phyloP scores from a whole-genome alignment of 169 alveolate genomes.

The Eimeria zaria region DNA sequence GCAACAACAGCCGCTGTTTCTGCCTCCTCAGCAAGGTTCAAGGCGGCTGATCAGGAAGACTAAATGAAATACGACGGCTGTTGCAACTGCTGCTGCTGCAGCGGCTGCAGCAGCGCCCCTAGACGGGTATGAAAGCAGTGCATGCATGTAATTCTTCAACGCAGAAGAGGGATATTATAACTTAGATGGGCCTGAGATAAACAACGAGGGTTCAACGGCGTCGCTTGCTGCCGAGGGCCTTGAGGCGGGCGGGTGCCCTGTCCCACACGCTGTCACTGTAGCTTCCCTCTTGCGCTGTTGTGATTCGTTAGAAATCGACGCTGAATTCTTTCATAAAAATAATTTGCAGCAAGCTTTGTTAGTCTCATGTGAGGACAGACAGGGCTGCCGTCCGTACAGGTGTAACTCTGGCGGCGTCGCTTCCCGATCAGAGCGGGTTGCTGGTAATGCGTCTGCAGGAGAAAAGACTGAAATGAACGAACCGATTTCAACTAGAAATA shows the following conservation, averaged over 20 bases:
- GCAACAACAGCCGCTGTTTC: conserved; percentile 3
- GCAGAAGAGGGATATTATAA: not conserved
- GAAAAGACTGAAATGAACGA: not conserved
- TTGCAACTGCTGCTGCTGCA: conserved; percentile 41
- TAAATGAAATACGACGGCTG: not conserved
- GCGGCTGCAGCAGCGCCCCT: conserved; percentile 27
- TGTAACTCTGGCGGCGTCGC: not conserved
- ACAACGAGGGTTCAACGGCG: conserved; percentile 18
- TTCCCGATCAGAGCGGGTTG: not conserved
- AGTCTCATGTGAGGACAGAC: not conserved
- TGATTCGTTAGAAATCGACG: not conserved
- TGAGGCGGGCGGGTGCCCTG: conserved; percentile 60
- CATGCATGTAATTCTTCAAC: not conserved
- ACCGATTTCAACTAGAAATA: not conserved
- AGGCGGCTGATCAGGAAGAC: not conserved
- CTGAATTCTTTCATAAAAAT: not conserved
- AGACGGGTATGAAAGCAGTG: not conserved
- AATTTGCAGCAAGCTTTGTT: not conserved
- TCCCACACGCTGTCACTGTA: conserved; percentile 19
- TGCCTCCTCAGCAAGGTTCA: not conserved
- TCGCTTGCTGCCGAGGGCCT: conserved; percentile 53
- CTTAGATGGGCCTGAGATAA: not conserved
- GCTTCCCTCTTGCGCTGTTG: not conserved
- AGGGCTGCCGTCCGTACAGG: not conserved
- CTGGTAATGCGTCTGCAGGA: not conserved